A percentile compares a stretch with the other conserved stretches of the same genome.
phyloP scores from a whole-genome alignment of 768 basidiomycete genomes.

The Russula lepida region DNA sequence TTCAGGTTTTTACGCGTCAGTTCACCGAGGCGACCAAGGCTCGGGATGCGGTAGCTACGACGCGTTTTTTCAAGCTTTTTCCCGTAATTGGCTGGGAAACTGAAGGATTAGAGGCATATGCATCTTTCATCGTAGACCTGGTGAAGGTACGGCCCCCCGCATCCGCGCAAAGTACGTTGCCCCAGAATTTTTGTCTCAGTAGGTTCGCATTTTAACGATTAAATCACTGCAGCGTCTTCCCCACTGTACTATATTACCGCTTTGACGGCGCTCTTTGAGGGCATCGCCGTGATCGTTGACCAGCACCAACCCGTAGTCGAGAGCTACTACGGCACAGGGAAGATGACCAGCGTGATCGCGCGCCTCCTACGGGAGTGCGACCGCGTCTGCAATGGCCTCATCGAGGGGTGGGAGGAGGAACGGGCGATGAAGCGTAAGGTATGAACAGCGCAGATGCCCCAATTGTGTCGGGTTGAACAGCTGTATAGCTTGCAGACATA shows the following conservation, averaged over 20 bases:
- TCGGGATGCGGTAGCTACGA: constrained; percentile 79
- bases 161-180: constrained; percentile 67
- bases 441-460: neutral
- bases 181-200: constrained; percentile 1
- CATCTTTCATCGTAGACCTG: constrained; percentile 85
- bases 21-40: constrained; percentile 77
- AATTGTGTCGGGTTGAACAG: constrained; percentile 3
- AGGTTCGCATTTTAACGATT: constrained; percentile 8
- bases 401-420: constrained; percentile 90
- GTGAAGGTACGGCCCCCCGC: constrained; percentile 71
- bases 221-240: constrained; percentile 59
- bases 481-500: constrained; percentile 30
- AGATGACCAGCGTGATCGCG: constrained; percentile 73
- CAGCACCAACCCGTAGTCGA: constrained; percentile 98
- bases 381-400: constrained; percentile 62
- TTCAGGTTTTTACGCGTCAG: constrained; percentile 67
- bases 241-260: constrained; percentile 86
- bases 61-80: constrained; percentile 94
- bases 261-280: constrained; percentile 88
- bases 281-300: constrained; percentile 90
- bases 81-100: constrained; percentile 91
- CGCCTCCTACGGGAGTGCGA: constrained; percentile 82
- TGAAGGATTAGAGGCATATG: constrained; percentile 88
- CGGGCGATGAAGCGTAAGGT: constrained; percentile 76
- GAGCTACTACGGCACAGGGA: constrained; percentile 89